Conservation (phyloP, 352 stramenopile species). For the Pythium myriotylum region DNA sequence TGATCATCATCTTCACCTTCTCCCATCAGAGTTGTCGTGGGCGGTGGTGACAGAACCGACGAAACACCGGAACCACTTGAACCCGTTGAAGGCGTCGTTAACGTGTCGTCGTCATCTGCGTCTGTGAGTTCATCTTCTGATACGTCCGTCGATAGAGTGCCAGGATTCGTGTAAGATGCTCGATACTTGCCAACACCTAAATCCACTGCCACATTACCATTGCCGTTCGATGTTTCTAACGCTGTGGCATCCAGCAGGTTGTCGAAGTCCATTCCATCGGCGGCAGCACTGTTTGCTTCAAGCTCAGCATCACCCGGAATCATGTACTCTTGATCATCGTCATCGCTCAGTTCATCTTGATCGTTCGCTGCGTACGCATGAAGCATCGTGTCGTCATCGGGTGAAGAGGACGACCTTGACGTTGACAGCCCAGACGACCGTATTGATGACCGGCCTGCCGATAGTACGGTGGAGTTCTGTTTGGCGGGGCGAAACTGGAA, state of each 20-base stretch:
- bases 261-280: slow-evolving; percentile 33
- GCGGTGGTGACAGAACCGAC: background rate
- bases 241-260: slow-evolving; percentile 26
- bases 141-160: slow-evolving; percentile 11
- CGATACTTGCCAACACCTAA: slow-evolving; percentile 61
- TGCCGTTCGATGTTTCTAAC: slow-evolving; percentile 26
- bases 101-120: slow-evolving; percentile 18
- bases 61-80: background rate
- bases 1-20: slow-evolving; percentile 5
- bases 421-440: slow-evolving; percentile 42
- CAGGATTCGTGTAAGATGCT: slow-evolving; percentile 30
- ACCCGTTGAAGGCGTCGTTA: slow-evolving; percentile 31
- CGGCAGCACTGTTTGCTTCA: slow-evolving; percentile 6
- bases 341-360: slow-evolving; percentile 27
- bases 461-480: slow-evolving; percentile 16
- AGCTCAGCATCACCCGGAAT: slow-evolving; percentile 30
- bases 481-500: slow-evolving; percentile 59
- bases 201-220: slow-evolving; percentile 22
- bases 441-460: slow-evolving; percentile 28
- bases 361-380: slow-evolving; percentile 21
- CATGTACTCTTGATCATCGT: slow-evolving; percentile 29
- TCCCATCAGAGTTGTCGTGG: background rate
- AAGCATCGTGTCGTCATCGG: slow-evolving; percentile 15
- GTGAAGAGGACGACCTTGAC: slow-evolving; percentile 16
- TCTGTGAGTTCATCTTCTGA: slow-evolving; percentile 26